These are phyloP conservation scores for Fusarium coicis DNA, from an alignment of 2,329 filamentous ascomycete species.

Conservation along the genomic window DNA sequence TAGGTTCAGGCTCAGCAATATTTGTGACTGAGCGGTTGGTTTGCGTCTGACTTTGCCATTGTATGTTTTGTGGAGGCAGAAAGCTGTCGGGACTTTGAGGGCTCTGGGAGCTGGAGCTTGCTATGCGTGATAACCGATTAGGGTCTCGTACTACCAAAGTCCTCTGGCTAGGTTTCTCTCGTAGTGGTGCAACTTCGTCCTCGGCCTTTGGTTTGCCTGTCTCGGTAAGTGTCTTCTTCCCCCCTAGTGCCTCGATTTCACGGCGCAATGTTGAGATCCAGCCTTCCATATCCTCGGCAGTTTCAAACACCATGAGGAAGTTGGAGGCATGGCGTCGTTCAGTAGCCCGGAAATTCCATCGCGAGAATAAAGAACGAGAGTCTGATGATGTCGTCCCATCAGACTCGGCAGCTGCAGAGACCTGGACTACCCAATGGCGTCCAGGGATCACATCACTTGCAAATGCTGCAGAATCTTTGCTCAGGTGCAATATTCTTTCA, in stretches of 20 bases:
- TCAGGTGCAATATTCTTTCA: conserved; percentile 77
- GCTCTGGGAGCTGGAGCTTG: conserved; percentile 31
- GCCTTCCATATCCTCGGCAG: conserved; percentile 77
- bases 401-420: conserved; percentile 72
- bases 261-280: conserved; percentile 77
- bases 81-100: conserved; percentile 11
- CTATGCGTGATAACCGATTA: conserved; percentile 55
- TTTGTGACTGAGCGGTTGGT: conserved; percentile 24
- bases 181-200: conserved; percentile 48
- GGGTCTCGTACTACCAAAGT: conserved; percentile 61
- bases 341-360: conserved; percentile 66
- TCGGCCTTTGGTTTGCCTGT: conserved; percentile 64
- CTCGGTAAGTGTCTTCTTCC: conserved; percentile 71
- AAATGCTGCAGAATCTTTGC: conserved; percentile 81
- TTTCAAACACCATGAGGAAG: conserved; percentile 78
- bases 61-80: conserved; percentile 28
- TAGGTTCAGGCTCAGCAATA: conserved; percentile 37
- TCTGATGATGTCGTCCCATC: conserved; percentile 63
- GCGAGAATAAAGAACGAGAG: conserved; percentile 71
- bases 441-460: conserved; percentile 84
- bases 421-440: conserved; percentile 81
- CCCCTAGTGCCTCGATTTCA: conserved; percentile 77
- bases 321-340: conserved; percentile 70
- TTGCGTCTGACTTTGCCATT: conserved; percentile 21
- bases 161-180: conserved; percentile 57